These are phyloP conservation scores for Calocybe gambosa DNA, from an alignment of 1,284 basidiomycete genomes.

Conservation along the genomic window DNA sequence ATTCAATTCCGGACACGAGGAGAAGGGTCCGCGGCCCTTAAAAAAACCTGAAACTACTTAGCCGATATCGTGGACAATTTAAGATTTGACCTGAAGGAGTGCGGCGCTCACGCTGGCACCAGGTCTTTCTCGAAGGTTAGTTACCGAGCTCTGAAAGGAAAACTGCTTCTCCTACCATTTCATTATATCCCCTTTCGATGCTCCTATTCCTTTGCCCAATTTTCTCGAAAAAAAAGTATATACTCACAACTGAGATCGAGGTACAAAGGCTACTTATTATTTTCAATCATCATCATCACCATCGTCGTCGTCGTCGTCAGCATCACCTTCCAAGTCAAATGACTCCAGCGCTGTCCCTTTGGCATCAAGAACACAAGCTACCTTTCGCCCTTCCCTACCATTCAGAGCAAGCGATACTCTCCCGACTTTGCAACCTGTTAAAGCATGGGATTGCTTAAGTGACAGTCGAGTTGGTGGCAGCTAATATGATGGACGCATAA, in stretches of 20 bases:
- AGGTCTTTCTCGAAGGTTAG: slow-evolving; percentile 32
- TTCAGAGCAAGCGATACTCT: slow-evolving; percentile 62
- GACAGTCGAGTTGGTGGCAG: slow-evolving; percentile 39
- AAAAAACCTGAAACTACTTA: slow-evolving; percentile 31
- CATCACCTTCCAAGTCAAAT: slow-evolving; percentile 69
- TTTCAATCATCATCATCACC: no score
- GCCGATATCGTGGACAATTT: slow-evolving; percentile 42
- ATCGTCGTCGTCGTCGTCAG: slow-evolving; percentile 27
- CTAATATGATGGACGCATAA: slow-evolving; percentile 30
- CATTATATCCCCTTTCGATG: slow-evolving; percentile 29
- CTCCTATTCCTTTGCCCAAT: slow-evolving; percentile 12
- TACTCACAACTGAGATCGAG: no score
- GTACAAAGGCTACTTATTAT: no score
- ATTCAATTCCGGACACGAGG: slow-evolving; percentile 62
- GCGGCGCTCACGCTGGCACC: slow-evolving; percentile 37
- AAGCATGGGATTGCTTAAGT: slow-evolving; percentile 52
- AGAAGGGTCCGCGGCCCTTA: slow-evolving; percentile 49
- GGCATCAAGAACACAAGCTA: slow-evolving; percentile 66
- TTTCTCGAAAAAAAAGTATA: slow-evolving; percentile 12
- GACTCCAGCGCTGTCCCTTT: slow-evolving; percentile 60
- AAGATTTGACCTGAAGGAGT: slow-evolving; percentile 38
- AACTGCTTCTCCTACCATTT: slow-evolving; percentile 28
- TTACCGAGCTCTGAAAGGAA: slow-evolving; percentile 26
- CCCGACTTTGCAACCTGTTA: slow-evolving; percentile 47
- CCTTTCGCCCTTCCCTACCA: slow-evolving; percentile 63